phyloP scores from a whole-genome alignment of 1,284 basidiomycete genomes.

The Grifola frondosa region DNA sequence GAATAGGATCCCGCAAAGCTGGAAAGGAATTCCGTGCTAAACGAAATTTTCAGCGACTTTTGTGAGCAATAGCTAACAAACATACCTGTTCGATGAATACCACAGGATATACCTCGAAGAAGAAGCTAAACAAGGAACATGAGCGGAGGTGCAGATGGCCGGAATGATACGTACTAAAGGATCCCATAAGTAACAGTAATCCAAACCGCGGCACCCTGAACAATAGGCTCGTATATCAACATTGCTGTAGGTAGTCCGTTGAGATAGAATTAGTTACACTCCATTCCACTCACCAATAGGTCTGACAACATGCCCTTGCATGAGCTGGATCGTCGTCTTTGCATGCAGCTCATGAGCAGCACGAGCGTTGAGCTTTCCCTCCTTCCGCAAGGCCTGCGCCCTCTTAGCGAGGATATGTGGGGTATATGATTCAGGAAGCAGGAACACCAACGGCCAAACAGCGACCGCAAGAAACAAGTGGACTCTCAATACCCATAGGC shows the following conservation, averaged over 20 bases:
- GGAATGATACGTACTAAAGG: no score
- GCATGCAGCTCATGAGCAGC: conserved; percentile 21
- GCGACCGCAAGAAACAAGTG: conserved; percentile 20
- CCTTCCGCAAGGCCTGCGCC: conserved; percentile 12
- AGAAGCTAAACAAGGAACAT: no score
- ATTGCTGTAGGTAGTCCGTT: conserved; percentile 16
- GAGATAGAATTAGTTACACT: not conserved
- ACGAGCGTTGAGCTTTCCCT: conserved; percentile 15
- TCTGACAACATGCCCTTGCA: conserved; percentile 17
- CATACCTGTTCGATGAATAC: not conserved
- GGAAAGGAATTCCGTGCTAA: conserved; percentile 23
- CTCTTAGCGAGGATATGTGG: conserved; percentile 21
- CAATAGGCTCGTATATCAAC: conserved; percentile 26
- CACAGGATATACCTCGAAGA: no score
- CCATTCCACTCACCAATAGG: conserved; percentile 19
- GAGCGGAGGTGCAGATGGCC: no score
- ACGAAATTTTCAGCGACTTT: no score
- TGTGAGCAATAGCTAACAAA: not conserved
- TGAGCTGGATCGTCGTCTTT: conserved; percentile 11
- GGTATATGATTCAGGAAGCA: conserved; percentile 23
- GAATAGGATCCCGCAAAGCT: conserved; percentile 23
- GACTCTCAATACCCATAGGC: no score
- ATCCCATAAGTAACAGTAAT: no score
- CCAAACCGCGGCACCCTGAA: no score
- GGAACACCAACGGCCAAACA: conserved; percentile 18